Base-by-base conservation (phyloP, 1,139 yeast species). In the Kazachstania sp. region DNA sequence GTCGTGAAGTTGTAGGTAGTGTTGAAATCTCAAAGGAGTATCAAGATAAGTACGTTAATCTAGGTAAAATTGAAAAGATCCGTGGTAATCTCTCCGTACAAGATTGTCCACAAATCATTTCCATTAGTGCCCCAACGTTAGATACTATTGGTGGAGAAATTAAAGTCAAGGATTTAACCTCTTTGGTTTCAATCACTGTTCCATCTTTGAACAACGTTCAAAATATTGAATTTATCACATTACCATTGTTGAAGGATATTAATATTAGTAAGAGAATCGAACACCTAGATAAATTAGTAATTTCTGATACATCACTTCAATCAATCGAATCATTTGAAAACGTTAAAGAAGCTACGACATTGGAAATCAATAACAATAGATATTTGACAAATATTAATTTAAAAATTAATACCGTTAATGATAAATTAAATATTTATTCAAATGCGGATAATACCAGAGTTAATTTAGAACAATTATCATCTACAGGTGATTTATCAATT, bases 351-450 rank as follows among this genome's bases (percentile, higher is more conserved):
- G 68, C 83, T 53, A 73, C 72, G 32, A 67, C 65, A 4, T 71
- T 84, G 49, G 80, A 81, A 60, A 74, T 84, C 54, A 82, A 82
- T 61, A 84, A 83, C 63, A 84, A 84, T 64, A 66, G 92, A 54
- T 83, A 75, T 57, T 69, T 84, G 56, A 92, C 85, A 55, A 60
- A 62, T 13, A 73, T 84, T 45, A 69, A 67, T 34, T 72, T 79
- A n/a, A 71, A 75, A 42, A 77, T 82, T 11, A 73, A 72, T 52
- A 69, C 69, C 29, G 71, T 84, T 39, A 67, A 72, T 3, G 76
- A 73, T 11, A 69, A 69, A 44, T 69, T 84, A 52, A 75, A 78
- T 45, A 71, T 84, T 51, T 78, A 83, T 18, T 86, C 87, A 5
- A 84, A 84, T 61, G 79, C 85, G 1, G 70, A 70, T 45, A 77